phyloP scores from a whole-genome alignment of 257 asterid genomes.

The Solanum chiquidenum region DNA sequence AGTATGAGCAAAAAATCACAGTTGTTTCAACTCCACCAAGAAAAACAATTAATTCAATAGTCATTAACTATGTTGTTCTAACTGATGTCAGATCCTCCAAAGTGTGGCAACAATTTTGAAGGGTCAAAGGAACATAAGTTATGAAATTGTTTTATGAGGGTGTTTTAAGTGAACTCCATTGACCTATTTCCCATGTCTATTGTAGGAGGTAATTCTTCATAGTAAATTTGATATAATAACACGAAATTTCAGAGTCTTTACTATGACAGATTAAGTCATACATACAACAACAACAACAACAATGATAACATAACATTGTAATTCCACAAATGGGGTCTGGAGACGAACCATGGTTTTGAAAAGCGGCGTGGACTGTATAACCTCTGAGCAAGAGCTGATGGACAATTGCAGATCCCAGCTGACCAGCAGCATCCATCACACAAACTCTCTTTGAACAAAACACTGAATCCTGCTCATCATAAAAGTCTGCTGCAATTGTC shows the following conservation, averaged over 20 bases:
- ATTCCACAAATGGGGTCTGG: background rate
- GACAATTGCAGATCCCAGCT: slow-evolving; percentile 64
- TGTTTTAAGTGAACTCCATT: background rate
- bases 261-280: too few relatives aligned
- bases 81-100: background rate
- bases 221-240: background rate
- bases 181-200: background rate
- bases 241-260: background rate
- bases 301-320: background rate
- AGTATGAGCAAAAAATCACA: background rate
- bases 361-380: slow-evolving; percentile 85
- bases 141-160: background rate
- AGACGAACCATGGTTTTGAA: slow-evolving; percentile 41
- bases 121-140: background rate
- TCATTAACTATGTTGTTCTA: background rate
- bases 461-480: background rate
- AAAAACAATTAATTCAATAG: background rate
- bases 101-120: background rate
- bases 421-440: slow-evolving; percentile 89
- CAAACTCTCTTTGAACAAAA: slow-evolving; percentile 38
- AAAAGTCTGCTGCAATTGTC: background rate
- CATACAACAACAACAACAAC: background rate
- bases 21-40: background rate
- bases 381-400: slow-evolving; percentile 61
- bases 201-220: background rate